phyloP scores from a whole-genome alignment of 1,139 yeast species.

The Kurtzmaniella quercitrusa region DNA sequence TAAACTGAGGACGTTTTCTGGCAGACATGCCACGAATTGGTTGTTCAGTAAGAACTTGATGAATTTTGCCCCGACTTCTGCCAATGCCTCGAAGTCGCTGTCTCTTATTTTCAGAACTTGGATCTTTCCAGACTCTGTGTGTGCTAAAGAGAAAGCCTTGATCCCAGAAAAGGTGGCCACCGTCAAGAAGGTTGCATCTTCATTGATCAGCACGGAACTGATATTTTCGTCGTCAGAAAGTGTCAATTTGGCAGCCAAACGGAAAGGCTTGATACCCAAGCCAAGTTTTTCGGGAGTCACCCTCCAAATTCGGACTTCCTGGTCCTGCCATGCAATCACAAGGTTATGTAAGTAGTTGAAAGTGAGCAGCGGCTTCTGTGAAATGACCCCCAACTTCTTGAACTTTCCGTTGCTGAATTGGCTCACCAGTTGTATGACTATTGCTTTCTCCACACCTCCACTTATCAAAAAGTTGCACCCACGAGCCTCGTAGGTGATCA shows the following conservation, averaged over 20 bases:
- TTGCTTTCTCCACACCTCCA: constrained; percentile 85
- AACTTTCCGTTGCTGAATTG: constrained; percentile 74
- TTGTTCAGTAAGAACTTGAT: constrained; percentile 32
- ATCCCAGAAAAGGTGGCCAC: constrained; percentile 70
- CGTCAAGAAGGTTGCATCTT: constrained; percentile 60
- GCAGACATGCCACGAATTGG: constrained; percentile 53
- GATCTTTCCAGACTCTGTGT: constrained; percentile 33
- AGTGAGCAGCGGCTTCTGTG: constrained; percentile 55
- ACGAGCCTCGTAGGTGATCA: constrained; percentile 67
- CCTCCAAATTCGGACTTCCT: constrained; percentile 77
- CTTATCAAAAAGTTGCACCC: constrained; percentile 69
- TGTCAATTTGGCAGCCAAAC: constrained; percentile 60
- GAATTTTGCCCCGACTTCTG: constrained; percentile 52
- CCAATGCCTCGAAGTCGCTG: constrained; percentile 36
- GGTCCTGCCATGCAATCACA: constrained; percentile 78
- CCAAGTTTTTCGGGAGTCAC: constrained; percentile 32
- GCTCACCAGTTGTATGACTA: constrained; percentile 66
- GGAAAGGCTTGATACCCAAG: constrained; percentile 27
- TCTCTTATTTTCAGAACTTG: constrained; percentile 53
- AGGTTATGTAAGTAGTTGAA: constrained; percentile 46
- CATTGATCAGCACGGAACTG: constrained; percentile 62
- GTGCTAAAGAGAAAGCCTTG: constrained; percentile 59
- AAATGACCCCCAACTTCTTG: constrained; percentile 64
- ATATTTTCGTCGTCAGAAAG: constrained; percentile 81
- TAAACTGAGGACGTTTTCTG: constrained; percentile 59